Conservation (phyloP, 345 rosid species). For the Syzygium aromaticum region DNA sequence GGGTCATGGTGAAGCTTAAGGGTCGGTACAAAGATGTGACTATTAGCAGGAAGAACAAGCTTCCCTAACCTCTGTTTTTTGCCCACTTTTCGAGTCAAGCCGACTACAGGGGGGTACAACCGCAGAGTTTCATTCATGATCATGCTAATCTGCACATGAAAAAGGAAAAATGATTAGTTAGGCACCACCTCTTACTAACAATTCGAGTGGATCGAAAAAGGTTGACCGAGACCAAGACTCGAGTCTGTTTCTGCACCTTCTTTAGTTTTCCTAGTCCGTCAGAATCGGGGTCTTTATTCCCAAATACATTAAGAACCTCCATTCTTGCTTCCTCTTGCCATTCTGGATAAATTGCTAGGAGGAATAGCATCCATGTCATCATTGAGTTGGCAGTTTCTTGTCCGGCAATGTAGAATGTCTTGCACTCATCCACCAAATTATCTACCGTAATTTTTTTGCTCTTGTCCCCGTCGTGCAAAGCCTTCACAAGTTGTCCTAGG, state of each 20-base stretch:
- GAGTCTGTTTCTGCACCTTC: constrained; percentile 10
- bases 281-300: constrained; percentile 15
- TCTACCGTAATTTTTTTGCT: constrained; percentile 7
- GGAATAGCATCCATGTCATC: constrained; percentile 28
- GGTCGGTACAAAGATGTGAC: constrained; percentile 2
- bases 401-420: constrained; percentile 25
- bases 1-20: constrained; percentile 17
- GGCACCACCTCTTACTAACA: not conserved
- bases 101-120: constrained; percentile 19
- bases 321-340: constrained; percentile 36
- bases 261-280: constrained; percentile 23
- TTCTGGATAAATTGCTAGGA: constrained; percentile 23
- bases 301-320: constrained; percentile 21
- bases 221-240: not conserved
- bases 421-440: constrained; percentile 39
- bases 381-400: constrained; percentile 24
- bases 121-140: constrained; percentile 19
- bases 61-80: constrained; percentile 13
- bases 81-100: not conserved
- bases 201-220: not conserved
- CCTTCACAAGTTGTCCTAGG: constrained; percentile 19
- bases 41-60: constrained; percentile 6
- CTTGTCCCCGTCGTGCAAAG: constrained; percentile 8
- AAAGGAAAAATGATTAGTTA: not conserved
- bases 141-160: constrained; percentile 9